phyloP scores from a whole-genome alignment of 345 rosid genomes.

The Turnera subulata region DNA sequence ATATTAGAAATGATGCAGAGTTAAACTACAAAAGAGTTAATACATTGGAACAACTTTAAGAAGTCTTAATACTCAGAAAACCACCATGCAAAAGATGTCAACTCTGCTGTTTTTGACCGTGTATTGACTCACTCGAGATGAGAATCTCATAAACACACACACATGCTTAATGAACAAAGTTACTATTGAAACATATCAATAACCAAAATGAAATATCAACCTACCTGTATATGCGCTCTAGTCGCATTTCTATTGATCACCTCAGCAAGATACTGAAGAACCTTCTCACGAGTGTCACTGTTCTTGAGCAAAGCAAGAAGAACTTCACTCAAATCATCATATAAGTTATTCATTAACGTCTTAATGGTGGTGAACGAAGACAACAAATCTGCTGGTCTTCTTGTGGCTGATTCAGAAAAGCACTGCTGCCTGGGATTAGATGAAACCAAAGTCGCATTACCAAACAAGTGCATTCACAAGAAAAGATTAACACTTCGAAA shows the following conservation, averaged over 20 bases:
- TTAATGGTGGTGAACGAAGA: conserved; percentile 90
- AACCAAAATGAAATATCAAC: neutral
- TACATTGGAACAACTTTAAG: too few species aligned
- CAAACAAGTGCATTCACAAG: neutral
- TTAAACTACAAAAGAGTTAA: too few species aligned
- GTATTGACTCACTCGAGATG: neutral
- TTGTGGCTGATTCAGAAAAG: conserved; percentile 83
- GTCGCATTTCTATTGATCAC: conserved; percentile 88
- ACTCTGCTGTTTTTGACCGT: neutral
- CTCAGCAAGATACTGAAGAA: conserved; percentile 90
- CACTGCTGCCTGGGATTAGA: conserved; percentile 71
- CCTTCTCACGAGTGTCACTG: conserved; percentile 71
- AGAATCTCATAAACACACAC: neutral
- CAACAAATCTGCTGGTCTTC: conserved; percentile 69
- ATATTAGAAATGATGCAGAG: too few species aligned
- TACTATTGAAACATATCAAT: neutral
- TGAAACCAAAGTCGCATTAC: neutral
- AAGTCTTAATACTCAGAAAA: too few species aligned
- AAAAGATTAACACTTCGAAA: neutral
- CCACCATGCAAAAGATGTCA: neutral
- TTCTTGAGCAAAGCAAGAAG: conserved; percentile 65
- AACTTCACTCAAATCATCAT: conserved; percentile 65
- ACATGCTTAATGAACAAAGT: neutral
- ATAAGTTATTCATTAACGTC: conserved; percentile 65
- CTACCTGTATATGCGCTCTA: conserved; percentile 88